Base-by-base conservation (phyloP, 1,284 basidiomycete species). In the Trichosporon ovoides region DNA sequence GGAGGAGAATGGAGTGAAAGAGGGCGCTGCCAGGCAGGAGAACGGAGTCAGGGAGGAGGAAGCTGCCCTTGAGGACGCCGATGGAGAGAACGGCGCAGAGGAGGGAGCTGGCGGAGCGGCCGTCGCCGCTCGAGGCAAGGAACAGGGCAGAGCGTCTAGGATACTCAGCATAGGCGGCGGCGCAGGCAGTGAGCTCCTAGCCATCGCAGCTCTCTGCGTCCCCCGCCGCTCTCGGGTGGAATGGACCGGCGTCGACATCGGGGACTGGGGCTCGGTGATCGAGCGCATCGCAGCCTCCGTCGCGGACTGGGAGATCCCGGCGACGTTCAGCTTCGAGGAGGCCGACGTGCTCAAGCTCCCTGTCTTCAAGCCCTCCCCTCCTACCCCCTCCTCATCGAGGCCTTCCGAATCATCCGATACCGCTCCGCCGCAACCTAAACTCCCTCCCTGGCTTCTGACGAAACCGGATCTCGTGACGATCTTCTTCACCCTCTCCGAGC, bases 401-500 rank as follows among this genome's bases (percentile, higher is more conserved):
- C n/a, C n/a, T n/a, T n/a, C n/a, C n/a, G n/a, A n/a, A n/a, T n/a
- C n/a, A n/a, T n/a, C n/a, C n/a, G n/a, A n/a, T n/a, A n/a, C n/a
- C n/a, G n/a, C n/a, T n/a, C n/a, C n/a, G n/a, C n/a, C n/a, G n/a
- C n/a, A n/a, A n/a, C n/a, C n/a, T n/a, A n/a, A n/a, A 3, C 28
- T 33, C n/a, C 51, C 56, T 14, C 56, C 59, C 19, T 56, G 36
- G 31, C 48, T 55, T 33, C 3, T 40, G 10, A 38, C 62, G 6
- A 24, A 60, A 16, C 67, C 72, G 7, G 49, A 63, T 19, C 66
- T 79, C 43, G 71, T 77, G 57, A 79, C 78, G 18, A 64, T 78
- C 58, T 67, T 80, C 57, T 80, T 78, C 71, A 79, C 78, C 7
- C 70, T 78, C 11, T 72, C 76, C 52, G 78, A 80, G 61, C 74